Evolutionary conservation across 2,329 filamentous ascomycete genomes (phyloP).

Genomic region (Pseudocercospora fijiensis): DNA sequence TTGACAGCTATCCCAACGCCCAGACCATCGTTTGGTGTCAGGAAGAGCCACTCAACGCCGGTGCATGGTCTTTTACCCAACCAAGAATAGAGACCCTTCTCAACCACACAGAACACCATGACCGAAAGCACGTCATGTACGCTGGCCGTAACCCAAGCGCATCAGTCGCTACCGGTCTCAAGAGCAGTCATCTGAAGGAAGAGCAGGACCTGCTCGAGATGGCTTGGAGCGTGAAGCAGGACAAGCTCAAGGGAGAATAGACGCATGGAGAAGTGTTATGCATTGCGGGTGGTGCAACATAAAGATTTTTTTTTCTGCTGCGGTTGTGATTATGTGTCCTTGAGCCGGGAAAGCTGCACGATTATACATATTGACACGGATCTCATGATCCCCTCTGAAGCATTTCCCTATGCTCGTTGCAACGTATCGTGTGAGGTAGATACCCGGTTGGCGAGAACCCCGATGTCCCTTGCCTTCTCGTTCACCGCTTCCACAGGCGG

Average conservation of each 20-base stretch:
- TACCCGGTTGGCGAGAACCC: no score
- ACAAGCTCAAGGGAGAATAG: slow-evolving; percentile 65
- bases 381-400: no score
- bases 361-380: not conserved
- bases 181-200: slow-evolving; percentile 85
- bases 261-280: slow-evolving; percentile 1
- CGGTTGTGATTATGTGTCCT: no score
- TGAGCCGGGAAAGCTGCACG: not conserved
- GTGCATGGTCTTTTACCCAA: slow-evolving; percentile 96
- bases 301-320: not conserved
- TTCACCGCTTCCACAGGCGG: no score
- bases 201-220: slow-evolving; percentile 76
- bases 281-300: not conserved
- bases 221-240: slow-evolving; percentile 63
- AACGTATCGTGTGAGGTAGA: no score
- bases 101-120: slow-evolving; percentile 88
- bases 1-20: slow-evolving; percentile 95
- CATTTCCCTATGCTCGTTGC: no score
- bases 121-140: slow-evolving; percentile 95
- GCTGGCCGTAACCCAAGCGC: slow-evolving; percentile 91
- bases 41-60: slow-evolving; percentile 96
- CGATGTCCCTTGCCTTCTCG: no score
- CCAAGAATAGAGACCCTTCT: slow-evolving; percentile 94
- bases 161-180: slow-evolving; percentile 89
- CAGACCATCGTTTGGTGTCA: slow-evolving; percentile 97